Conservation (phyloP, 805 yeast genomes). For the Zygosaccharomyces bisporus region DNA sequence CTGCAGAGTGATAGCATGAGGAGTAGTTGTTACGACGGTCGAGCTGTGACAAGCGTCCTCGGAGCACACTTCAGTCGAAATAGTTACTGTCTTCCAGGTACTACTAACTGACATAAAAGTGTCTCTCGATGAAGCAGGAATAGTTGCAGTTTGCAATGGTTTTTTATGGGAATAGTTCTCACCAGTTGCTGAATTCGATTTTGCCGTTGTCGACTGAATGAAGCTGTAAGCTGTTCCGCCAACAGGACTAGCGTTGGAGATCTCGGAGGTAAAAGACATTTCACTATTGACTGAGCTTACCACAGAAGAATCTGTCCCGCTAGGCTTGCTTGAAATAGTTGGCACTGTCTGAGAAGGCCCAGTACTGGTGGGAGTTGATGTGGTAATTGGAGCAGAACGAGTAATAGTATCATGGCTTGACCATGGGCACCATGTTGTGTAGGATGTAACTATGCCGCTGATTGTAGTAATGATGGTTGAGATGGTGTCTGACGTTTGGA, state of each 20-base stretch:
- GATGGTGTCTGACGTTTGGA: neutral
- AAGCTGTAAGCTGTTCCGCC: neutral
- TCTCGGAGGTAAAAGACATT: neutral
- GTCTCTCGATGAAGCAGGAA: constrained; percentile 10
- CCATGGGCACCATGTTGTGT: constrained; percentile 43
- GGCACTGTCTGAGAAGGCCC: neutral
- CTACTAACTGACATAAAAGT: constrained; percentile 5
- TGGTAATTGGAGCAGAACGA: constrained; percentile 5
- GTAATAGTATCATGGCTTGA: constrained; percentile 11
- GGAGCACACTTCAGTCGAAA: constrained; percentile 21
- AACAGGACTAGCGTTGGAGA: neutral
- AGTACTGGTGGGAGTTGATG: constrained; percentile 1
- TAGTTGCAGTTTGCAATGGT: neutral
- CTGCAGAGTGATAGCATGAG: constrained; percentile 2
- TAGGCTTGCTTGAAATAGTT: neutral
- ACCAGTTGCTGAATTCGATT: neutral
- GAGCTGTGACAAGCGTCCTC: constrained; percentile 10
- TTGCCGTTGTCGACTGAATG: neutral
- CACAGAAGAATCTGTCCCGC: neutral
- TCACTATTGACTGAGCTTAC: neutral
- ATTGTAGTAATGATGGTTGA: constrained; percentile 34
- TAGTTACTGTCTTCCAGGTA: constrained; percentile 11
- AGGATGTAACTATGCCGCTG: constrained; percentile 36
- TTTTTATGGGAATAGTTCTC: neutral
- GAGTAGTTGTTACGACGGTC: constrained; percentile 5